These are phyloP conservation scores for Plasmopara muralis DNA, from an alignment of 352 stramenopile genomes.

Conservation along the genomic window DNA sequence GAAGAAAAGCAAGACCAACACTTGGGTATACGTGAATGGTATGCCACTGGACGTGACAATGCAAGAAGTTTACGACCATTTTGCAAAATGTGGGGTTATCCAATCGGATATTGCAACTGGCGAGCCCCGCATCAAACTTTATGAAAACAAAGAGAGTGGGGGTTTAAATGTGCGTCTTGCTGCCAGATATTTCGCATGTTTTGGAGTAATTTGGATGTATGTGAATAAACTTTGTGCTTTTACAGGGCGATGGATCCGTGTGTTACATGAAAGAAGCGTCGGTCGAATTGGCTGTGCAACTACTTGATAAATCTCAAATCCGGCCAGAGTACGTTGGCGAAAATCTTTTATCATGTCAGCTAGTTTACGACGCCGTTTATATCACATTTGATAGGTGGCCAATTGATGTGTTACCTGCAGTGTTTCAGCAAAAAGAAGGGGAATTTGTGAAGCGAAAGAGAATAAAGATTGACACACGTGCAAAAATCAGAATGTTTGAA, in stretches of 20 bases:
- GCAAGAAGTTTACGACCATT: constrained; percentile 91
- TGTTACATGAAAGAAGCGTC: constrained; percentile 95
- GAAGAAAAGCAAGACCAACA: constrained; percentile 82
- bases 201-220: background rate
- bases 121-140: constrained; percentile 94
- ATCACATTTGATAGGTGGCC: constrained; percentile 34
- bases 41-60: constrained; percentile 89
- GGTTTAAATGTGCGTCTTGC: constrained; percentile 74
- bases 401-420: constrained; percentile 62
- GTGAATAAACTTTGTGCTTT: background rate
- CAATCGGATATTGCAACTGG: constrained; percentile 91
- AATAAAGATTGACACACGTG: constrained; percentile 69
- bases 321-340: constrained; percentile 56
- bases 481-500: constrained; percentile 84
- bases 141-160: constrained; percentile 81
- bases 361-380: background rate
- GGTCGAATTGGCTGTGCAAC: constrained; percentile 90
- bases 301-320: constrained; percentile 89
- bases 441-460: constrained; percentile 77
- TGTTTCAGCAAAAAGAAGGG: constrained; percentile 88
- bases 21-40: constrained; percentile 95
- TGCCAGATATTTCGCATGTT: background rate
- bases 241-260: constrained; percentile 90
- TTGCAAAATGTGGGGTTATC: constrained; percentile 92
- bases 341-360: background rate